Evolutionary conservation across 2,329 filamentous ascomycete species (phyloP).

Genomic region (Xylaria sp.): DNA sequence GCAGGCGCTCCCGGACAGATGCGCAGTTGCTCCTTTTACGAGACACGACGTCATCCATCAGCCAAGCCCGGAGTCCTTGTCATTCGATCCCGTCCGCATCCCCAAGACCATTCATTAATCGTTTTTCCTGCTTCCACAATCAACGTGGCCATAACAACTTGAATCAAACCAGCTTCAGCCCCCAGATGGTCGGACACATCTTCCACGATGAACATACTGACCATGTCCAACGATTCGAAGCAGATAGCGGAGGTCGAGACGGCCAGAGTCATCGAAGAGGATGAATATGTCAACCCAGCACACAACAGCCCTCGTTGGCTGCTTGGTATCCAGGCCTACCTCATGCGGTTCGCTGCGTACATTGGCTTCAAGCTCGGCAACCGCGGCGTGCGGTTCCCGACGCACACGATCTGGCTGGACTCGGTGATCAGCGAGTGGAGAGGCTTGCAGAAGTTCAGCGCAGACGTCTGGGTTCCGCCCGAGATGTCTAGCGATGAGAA

Average conservation of each 20-base stretch:
- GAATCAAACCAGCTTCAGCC: conserved; percentile 10
- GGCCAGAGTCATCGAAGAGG: conserved; percentile 16
- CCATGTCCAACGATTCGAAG: conserved; percentile 9
- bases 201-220: not conserved
- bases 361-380: conserved; percentile 25
- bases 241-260: conserved; percentile 6
- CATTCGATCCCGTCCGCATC: not conserved
- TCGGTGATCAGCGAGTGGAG: conserved; percentile 25
- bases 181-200: conserved; percentile 6
- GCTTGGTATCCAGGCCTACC: conserved; percentile 25
- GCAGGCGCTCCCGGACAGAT: not conserved
- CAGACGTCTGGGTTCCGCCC: conserved; percentile 23
- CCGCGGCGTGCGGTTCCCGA: conserved; percentile 13
- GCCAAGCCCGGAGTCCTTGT: not conserved
- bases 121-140: not conserved
- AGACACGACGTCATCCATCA: not conserved
- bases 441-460: conserved; percentile 23
- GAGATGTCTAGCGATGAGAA: conserved; percentile 2
- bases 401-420: conserved; percentile 26
- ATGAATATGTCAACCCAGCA: conserved; percentile 24
- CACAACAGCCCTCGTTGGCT: conserved; percentile 26
- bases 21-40: not conserved
- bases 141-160: conserved; percentile 6
- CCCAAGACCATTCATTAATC: not conserved
- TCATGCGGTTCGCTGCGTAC: conserved; percentile 21